Percentiles rank a stretch among this genome's conserved stretches.
Conservation (phyloP, 2,329 filamentous ascomycete genomes). For the Alternaria gansuensis region DNA sequence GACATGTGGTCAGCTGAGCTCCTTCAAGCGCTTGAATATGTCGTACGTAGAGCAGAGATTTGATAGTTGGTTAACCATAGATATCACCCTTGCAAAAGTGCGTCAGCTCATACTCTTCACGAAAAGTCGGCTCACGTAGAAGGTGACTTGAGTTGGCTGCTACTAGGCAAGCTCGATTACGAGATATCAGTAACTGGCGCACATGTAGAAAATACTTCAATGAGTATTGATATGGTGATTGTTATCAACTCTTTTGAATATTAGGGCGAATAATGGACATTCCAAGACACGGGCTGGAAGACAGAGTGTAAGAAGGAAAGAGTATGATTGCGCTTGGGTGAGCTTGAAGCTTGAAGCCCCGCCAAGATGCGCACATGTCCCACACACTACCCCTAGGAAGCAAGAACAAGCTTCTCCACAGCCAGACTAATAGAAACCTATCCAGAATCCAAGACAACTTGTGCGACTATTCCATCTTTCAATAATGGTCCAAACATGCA, state of each 20-base stretch:
- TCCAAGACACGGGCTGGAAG: neutral
- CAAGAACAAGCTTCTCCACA: neutral
- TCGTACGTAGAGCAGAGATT: slow-evolving; percentile 4
- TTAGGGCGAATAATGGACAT: neutral
- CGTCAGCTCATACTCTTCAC: neutral
- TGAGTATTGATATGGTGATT: no score
- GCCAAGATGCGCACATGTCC: neutral
- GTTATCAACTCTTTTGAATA: neutral
- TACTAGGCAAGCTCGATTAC: neutral
- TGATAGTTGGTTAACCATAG: slow-evolving; percentile 1
- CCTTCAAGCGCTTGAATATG: neutral
- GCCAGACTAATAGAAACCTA: neutral
- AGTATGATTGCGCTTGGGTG: neutral
- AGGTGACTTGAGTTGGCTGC: neutral
- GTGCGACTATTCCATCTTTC: neutral
- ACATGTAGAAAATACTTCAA: neutral
- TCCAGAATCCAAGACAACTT: neutral
- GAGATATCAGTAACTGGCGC: neutral
- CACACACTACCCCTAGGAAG: neutral
- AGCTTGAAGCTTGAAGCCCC: neutral
- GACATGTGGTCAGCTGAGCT: neutral
- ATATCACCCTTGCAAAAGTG: neutral
- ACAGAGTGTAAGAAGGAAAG: neutral
- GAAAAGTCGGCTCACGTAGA: neutral
- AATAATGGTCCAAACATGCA: neutral